Conservation (phyloP, 345 rosid genomes). For the Brassica nigra region DNA sequence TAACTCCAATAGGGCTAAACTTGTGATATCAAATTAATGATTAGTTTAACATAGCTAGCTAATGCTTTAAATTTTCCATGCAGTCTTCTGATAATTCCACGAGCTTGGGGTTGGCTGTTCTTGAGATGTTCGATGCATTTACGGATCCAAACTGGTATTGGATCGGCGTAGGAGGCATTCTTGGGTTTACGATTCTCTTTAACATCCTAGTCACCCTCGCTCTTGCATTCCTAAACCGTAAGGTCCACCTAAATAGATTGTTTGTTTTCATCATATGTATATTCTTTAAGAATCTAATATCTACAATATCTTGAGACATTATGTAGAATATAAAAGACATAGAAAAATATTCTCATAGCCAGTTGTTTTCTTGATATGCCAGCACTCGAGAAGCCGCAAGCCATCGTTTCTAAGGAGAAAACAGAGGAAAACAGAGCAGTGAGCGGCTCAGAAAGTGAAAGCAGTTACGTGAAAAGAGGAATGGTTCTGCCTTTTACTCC, state of each 20-base stretch:
- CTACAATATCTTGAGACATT: conserved; percentile 4
- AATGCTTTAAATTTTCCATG: neutral
- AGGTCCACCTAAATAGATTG: conserved; percentile 43
- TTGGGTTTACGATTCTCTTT: conserved; percentile 66
- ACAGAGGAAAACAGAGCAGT: conserved; percentile 42
- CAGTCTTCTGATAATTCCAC: conserved; percentile 61
- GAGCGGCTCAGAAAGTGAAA: conserved; percentile 30
- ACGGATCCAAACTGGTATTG: conserved; percentile 71
- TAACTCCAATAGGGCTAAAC: conserved; percentile 19
- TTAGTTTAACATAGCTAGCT: neutral
- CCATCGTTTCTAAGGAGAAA: conserved; percentile 57
- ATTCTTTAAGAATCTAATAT: neutral
- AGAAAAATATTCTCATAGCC: neutral
- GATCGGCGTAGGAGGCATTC: conserved; percentile 65
- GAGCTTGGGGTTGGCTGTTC: conserved; percentile 60
- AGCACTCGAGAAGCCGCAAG: conserved; percentile 77
- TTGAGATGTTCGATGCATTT: conserved; percentile 50
- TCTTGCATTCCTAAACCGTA: conserved; percentile 67
- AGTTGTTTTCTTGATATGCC: neutral
- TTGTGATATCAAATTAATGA: neutral
- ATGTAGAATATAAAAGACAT: neutral
- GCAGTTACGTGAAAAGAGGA: conserved; percentile 59
- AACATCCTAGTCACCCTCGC: conserved; percentile 71
- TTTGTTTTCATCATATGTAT: too few relatives aligned
- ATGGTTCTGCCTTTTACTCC: conserved; percentile 84